These are phyloP conservation scores for Dendryphion nanum DNA, from an alignment of 2,329 filamentous ascomycete genomes.

Conservation along the genomic window DNA sequence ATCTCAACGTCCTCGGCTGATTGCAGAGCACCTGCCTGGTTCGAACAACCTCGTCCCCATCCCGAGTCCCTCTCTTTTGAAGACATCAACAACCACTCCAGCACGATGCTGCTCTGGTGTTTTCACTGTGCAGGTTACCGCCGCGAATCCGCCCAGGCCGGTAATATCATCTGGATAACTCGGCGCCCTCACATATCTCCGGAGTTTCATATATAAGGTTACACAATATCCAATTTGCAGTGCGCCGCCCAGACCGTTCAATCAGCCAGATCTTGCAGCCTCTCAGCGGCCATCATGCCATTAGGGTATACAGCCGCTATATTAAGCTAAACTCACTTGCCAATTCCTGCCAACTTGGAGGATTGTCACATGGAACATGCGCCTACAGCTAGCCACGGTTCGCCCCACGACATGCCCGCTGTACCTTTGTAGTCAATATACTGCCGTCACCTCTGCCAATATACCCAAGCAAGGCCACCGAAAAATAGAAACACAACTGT, in stretches of 20 bases:
- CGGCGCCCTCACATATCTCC: slow-evolving; percentile 13
- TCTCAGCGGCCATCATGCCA: slow-evolving; percentile 13
- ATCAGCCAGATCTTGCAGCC: slow-evolving; percentile 14
- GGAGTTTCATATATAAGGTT: slow-evolving; percentile 27
- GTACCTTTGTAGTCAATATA: slow-evolving; percentile 12
- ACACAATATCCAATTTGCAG: slow-evolving; percentile 13
- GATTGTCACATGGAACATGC: slow-evolving; percentile 9
- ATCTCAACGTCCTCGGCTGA: neutral
- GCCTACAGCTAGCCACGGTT: slow-evolving; percentile 6
- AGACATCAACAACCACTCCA: neutral
- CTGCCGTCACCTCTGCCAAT: slow-evolving; percentile 5
- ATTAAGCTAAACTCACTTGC: slow-evolving; percentile 14
- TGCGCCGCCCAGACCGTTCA: slow-evolving; percentile 9
- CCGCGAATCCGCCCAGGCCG: too few relatives aligned
- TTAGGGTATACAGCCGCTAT: slow-evolving; percentile 11
- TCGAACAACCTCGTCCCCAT: neutral
- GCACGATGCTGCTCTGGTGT: neutral
- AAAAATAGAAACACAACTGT: neutral
- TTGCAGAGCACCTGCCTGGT: neutral
- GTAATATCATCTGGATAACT: slow-evolving; percentile 6
- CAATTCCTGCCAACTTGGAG: slow-evolving; percentile 9
- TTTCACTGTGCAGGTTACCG: too few relatives aligned
- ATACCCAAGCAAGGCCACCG: slow-evolving; percentile 5
- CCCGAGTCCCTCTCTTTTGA: neutral
- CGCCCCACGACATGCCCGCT: slow-evolving; percentile 3